These are phyloP conservation scores for Fusarium keratoplasticum DNA, from an alignment of 2,329 filamentous ascomycete species.

Conservation along the genomic window DNA sequence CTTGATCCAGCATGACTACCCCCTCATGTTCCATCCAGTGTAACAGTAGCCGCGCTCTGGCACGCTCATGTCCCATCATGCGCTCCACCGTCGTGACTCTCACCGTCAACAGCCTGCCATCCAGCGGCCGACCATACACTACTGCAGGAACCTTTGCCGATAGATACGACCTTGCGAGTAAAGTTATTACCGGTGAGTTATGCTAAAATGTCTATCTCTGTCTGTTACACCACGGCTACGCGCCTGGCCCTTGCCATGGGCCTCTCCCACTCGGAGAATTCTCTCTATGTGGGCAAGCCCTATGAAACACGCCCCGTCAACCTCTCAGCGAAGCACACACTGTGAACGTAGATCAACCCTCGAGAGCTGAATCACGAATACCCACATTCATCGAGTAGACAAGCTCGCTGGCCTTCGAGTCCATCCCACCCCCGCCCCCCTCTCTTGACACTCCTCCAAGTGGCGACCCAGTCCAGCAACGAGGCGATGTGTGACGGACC, in stretches of 20 bases:
- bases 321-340: constrained; percentile 24
- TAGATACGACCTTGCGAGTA: neutral
- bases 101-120: neutral
- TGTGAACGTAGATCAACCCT: constrained; percentile 8
- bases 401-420: neutral
- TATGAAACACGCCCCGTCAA: constrained; percentile 31
- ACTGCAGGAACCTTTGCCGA: neutral
- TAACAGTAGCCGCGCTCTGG: constrained; percentile 1
- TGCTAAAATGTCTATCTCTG: neutral
- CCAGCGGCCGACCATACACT: neutral
- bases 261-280: constrained; percentile 27
- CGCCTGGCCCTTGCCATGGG: constrained; percentile 9
- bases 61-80: constrained; percentile 24
- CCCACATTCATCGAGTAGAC: neutral
- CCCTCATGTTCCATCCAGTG: neutral
- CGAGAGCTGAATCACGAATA: neutral
- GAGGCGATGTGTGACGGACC: constrained; percentile 15
- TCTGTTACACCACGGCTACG: constrained; percentile 8
- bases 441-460: constrained; percentile 13
- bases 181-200: neutral
- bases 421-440: neutral
- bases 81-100: constrained; percentile 1
- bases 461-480: constrained; percentile 19
- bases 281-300: constrained; percentile 13
- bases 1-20: neutral